phyloP scores from a whole-genome alignment of 768 basidiomycete species.

The Filobasidium wieringae region DNA sequence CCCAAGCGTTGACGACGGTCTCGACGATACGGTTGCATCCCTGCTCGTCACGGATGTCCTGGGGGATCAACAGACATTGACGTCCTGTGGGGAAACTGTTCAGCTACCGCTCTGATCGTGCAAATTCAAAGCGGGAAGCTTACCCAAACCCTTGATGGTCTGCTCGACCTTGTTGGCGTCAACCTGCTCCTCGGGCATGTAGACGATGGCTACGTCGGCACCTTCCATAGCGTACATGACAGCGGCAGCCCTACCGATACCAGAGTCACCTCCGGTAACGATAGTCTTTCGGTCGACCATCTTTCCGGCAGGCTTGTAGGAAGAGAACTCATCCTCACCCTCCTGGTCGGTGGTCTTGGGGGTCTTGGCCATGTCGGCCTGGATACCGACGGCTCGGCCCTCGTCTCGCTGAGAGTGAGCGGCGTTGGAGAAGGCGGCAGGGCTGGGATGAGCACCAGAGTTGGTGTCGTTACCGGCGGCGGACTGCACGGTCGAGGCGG shows the following conservation, averaged over 20 bases:
- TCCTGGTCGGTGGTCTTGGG: constrained; percentile 33
- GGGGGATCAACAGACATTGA: constrained; percentile 31
- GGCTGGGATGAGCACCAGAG: constrained; percentile 28
- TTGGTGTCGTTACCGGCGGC: background rate
- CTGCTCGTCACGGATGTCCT: constrained; percentile 36
- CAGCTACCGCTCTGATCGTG: background rate
- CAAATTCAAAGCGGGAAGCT: background rate
- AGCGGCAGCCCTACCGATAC: constrained; percentile 45
- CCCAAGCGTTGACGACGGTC: constrained; percentile 36
- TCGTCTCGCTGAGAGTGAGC: constrained; percentile 30
- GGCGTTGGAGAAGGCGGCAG: constrained; percentile 21
- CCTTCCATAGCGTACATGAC: constrained; percentile 42
- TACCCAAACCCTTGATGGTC: background rate
- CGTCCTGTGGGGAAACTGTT: constrained; percentile 8
- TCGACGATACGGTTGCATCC: constrained; percentile 36
- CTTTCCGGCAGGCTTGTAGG: constrained; percentile 36
- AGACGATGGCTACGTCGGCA: constrained; percentile 40
- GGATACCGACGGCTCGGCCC: constrained; percentile 29
- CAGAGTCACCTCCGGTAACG: constrained; percentile 48
- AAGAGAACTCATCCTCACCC: constrained; percentile 30
- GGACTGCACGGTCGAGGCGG: background rate
- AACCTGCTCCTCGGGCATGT: constrained; percentile 49
- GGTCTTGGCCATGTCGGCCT: constrained; percentile 34
- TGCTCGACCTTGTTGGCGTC: constrained; percentile 40
- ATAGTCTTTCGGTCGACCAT: constrained; percentile 44